Conservation (phyloP, 1,284 basidiomycete species). For the Veloporphyrellus conicus region DNA sequence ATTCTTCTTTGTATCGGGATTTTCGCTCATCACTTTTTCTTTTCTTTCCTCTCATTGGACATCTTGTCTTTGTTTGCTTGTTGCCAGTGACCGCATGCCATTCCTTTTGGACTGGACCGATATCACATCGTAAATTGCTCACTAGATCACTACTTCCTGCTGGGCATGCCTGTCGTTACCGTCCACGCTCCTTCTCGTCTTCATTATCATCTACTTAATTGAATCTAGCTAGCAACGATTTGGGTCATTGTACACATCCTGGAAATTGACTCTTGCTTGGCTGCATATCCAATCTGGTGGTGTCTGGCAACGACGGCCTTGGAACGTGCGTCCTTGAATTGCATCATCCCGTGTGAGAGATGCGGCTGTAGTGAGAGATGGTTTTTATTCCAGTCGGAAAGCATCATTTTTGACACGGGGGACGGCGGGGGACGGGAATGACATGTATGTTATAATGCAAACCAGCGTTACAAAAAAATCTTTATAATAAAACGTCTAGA, state of each 20-base stretch:
- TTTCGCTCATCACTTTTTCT: neutral
- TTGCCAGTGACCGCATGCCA: constrained; percentile 7
- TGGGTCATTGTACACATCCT: constrained; percentile 7
- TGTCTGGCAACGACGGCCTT: too few relatives aligned
- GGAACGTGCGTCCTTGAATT: too few relatives aligned
- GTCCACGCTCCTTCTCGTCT: constrained; percentile 17
- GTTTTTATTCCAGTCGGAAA: too few relatives aligned
- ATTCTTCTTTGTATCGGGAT: neutral
- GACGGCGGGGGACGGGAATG: too few relatives aligned
- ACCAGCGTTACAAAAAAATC: too few relatives aligned
- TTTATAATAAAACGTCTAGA: too few relatives aligned
- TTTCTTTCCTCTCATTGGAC: constrained; percentile 13
- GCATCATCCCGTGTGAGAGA: too few relatives aligned
- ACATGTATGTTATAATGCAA: too few relatives aligned
- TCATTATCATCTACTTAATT: constrained; percentile 31
- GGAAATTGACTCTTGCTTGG: constrained; percentile 8
- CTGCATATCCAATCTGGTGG: neutral
- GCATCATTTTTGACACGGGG: too few relatives aligned
- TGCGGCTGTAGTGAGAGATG: too few relatives aligned
- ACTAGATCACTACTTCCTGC: constrained; percentile 11
- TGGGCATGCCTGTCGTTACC: constrained; percentile 4
- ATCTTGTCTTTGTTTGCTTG: constrained; percentile 6
- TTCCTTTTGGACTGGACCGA: constrained; percentile 23
- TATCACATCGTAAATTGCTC: constrained; percentile 9
- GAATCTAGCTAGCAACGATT: constrained; percentile 27